Evolutionary conservation across 208 protist genomes (phyloP), one percentile per base, ranked within the genome.

Genomic region (Porcisia hertigi): DNA sequence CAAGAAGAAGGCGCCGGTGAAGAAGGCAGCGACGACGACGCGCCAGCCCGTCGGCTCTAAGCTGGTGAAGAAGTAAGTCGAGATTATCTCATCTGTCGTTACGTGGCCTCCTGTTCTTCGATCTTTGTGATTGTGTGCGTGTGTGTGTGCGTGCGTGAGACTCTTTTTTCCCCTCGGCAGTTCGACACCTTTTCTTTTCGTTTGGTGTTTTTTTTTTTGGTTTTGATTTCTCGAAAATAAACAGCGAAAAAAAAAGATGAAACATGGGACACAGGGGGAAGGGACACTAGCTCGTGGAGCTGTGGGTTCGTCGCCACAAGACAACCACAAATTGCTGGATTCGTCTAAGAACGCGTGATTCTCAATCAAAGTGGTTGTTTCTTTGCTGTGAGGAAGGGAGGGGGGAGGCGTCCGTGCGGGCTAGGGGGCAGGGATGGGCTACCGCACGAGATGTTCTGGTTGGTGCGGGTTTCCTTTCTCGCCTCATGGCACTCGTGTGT

Each of bases 11-110:
- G 65, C 64, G 11, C 25, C 82, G 47, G 77, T 81, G 83, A 89
- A 83, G 84, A 82, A 77, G 71, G 34, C n/a, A 16, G 70, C 70
- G 49, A 59, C 79, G 69, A 55, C 30, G 47, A 67, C 74, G 45
- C 83, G 80, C 77, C 83, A 70, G 30, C 88, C 89, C 63, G 84
- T 96, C 74, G 92, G 92, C 65, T 87, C 89, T 72, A 93, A 91
- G 81, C 78, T 94, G 69, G 82, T 75, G 82, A 90, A 91, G 80
- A 92, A 91, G 82, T 91, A 83, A 87, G n/a, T 53, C 8, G 54
- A 2, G 54, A n/a, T 58, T 6, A n/a, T n/a, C 11, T 7, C 8
- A 0, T 7, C 49, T 53, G 2, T 58, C 20, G 54, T 25, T 25
- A 30, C 54, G 20, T n/a, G 18, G 54, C 20, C 18, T 58, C 20